These are phyloP conservation scores for Colletotrichum sp. DNA, from an alignment of 2,329 filamentous ascomycete species.

Conservation along the genomic window DNA sequence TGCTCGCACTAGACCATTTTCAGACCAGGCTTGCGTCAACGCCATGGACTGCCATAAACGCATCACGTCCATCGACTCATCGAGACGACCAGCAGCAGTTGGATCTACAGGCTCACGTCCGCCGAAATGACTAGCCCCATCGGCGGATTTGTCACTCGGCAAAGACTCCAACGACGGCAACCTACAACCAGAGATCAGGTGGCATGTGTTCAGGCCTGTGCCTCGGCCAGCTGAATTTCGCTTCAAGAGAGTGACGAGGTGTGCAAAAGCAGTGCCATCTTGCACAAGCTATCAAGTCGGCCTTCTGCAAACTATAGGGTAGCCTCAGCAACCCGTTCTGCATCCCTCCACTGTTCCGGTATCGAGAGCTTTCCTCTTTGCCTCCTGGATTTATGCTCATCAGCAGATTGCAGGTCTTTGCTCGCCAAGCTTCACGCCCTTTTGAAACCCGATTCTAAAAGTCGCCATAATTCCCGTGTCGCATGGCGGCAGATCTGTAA, in stretches of 20 bases:
- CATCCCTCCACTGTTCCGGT: background rate
- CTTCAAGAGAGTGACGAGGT: background rate
- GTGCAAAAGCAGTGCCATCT: background rate
- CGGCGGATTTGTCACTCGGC: background rate
- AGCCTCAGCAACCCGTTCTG: background rate
- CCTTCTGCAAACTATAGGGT: background rate
- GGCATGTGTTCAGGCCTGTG: background rate
- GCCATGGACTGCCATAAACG: slow-evolving; percentile 43
- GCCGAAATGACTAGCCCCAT: background rate
- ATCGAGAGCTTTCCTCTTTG: no score
- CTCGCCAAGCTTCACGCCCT: no score
- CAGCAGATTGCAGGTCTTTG: no score
- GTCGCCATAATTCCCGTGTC: no score
- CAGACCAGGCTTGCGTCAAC: slow-evolving; percentile 66
- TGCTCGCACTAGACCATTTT: slow-evolving; percentile 98
- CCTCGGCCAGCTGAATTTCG: background rate
- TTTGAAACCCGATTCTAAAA: no score
- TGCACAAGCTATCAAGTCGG: background rate
- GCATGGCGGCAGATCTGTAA: no score
- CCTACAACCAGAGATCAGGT: no score
- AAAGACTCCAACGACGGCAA: background rate
- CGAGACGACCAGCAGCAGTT: background rate
- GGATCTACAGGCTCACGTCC: background rate
- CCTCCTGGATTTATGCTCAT: no score
- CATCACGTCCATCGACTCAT: slow-evolving; percentile 40